Base-by-base conservation (phyloP, 2,329 filamentous ascomycete genomes). In the Lecanicillium sp. region DNA sequence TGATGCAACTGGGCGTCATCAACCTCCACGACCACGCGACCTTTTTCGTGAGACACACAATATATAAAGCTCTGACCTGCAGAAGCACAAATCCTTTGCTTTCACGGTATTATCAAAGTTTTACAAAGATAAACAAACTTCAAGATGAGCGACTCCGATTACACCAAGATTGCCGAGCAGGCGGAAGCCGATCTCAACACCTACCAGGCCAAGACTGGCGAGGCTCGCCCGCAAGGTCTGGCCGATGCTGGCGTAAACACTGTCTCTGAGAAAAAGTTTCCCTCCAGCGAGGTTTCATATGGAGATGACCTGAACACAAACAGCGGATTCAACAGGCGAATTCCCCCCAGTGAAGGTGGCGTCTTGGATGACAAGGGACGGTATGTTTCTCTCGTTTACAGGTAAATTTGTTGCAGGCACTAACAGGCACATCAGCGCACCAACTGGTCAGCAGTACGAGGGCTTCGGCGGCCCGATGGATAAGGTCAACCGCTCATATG, bases 141-240 rank as follows among this genome's bases (percentile, higher is more conserved):
- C n/a, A 25, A 25, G 7, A 25, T 25, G 22, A 11, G 11, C 11
- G 11, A 6, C 22, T 25, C 52, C 20, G 56, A 64, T 42, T 60
- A 66, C 40, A 59, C 62, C 43, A 49, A 63, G 38, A 64, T 71
- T 39, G 61, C 68, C 40, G 53, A 61, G 25, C 51, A 67, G 48
- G 66, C 68, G 32, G 66, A 72, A 57, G 52, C 51, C 37, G 65
- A 71, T 46, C 58, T 71, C 40, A 70, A 70, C 58, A 63, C 56
- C 11, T 66, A 68, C 49, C 59, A 67, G 46, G 52, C 65, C 46
- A 71, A 70, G 55, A 69, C 66, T 2, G 67, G 68, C 38, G 53
- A 53, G 8, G 58, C 58, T 34, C 64, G 59, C 42, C 49, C 53
- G 3, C 55, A 64, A 5, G 55, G 55, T 4, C 54, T 53, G 14